Evolutionary conservation across 108 stramenopile species (phyloP), one percentile per base, ranked within the genome.

Genomic region (Nitzschia inconspicua): DNA sequence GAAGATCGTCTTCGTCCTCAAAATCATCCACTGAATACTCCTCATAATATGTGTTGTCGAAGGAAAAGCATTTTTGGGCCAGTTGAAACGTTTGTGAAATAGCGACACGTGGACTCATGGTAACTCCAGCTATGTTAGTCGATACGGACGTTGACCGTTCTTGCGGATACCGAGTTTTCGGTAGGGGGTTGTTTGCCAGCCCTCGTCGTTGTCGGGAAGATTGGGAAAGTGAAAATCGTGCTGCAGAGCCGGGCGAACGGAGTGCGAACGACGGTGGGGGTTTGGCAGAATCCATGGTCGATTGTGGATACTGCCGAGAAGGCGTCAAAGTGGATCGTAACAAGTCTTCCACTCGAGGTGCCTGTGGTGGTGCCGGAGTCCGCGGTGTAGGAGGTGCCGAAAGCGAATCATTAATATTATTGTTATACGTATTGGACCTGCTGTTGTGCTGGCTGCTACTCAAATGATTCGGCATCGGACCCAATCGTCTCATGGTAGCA

Each of bases 241-340:
- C 71, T 23, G 61, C 42, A 13, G 77, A 78, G n/a, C 77, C 77
- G 24, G 77, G 77, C 1, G 77, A 79, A 19, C 72, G 48, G 30
- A 79, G 49, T 2, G 50, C 26, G 7, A 72, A 65, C 13, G 77
- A 78, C 11, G 57, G 18, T 14, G 70, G 71, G 4, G 66, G 44
- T 24, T 14, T 24, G 47, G 7, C 11, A 5, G n/a, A 46, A 3
- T 11, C 32, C 2, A n/a, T 19, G 29, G 13, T 24, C 3, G 34
- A 5, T 19, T 18, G n/a, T 11, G 2, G 3, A 7, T 24, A 14
- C 16, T 18, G 27, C 7, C 47, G 13, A 22, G 46, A 20, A 39
- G 47, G 39, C 0, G 47, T 34, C 42, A 44, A 5, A 19, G 60
- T 47, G 26, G 61, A 56, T 47, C 47, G 50, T 29, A 49, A 16